phyloP scores from a whole-genome alignment of 2,329 filamentous ascomycete genomes.

The Colletotrichum sp. region DNA sequence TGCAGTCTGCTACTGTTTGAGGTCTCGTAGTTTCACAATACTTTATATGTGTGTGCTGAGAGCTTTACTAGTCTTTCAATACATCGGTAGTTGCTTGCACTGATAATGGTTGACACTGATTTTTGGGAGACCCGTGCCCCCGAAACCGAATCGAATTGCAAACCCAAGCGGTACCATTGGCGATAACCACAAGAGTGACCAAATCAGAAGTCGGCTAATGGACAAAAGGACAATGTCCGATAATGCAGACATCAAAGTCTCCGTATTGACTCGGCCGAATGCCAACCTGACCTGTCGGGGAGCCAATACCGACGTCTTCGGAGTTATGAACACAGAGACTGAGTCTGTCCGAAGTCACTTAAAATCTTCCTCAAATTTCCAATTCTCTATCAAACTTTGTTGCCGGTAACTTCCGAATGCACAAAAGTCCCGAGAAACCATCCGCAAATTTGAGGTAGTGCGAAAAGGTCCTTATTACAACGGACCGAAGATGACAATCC shows the following conservation, averaged over 20 bases:
- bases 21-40: neutral
- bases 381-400: neutral
- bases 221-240: neutral
- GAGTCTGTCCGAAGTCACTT: neutral
- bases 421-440: neutral
- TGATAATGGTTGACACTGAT: too few species aligned
- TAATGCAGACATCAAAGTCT: neutral
- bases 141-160: neutral
- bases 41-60: neutral
- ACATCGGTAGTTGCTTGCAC: neutral
- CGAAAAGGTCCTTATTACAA: neutral
- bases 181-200: accelerated
- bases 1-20: accelerated
- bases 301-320: neutral
- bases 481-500: neutral
- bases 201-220: neutral
- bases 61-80: neutral
- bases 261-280: neutral
- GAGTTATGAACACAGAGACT: neutral
- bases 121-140: neutral
- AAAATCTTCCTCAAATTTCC: accelerated
- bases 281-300: neutral
- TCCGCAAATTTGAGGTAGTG: neutral
- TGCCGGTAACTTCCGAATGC: neutral
- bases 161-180: neutral